Percentiles rank a stretch among this genome's conserved stretches.
phyloP scores from a whole-genome alignment of 2,329 filamentous ascomycete species.

The Sphaerulina vaccinii region DNA sequence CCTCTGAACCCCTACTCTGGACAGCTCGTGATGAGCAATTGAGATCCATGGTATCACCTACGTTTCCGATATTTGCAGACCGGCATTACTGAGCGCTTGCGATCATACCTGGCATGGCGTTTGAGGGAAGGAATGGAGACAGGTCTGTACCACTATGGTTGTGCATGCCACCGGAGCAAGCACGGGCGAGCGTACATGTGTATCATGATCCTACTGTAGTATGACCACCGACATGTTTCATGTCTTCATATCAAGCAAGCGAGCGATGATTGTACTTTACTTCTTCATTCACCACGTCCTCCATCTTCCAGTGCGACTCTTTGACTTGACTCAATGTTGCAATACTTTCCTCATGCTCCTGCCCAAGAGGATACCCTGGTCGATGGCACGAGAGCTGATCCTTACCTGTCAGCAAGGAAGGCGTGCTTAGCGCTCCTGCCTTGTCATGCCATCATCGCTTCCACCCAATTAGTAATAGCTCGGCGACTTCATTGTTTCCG shows the following conservation, averaged over 20 bases:
- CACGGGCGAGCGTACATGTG: constrained; percentile 1
- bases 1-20: not conserved
- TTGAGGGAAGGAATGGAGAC: not conserved
- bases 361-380: not conserved
- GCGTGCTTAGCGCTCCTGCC: not conserved
- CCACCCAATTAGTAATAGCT: constrained; percentile 8
- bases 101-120: constrained; percentile 7
- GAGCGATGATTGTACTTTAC: not conserved
- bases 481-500: not conserved
- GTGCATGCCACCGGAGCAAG: not conserved
- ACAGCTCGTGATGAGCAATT: not conserved
- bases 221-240: constrained; percentile 5
- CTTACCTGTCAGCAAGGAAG: not conserved
- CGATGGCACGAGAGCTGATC: not conserved
- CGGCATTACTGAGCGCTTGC: constrained; percentile 3
- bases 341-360: no score
- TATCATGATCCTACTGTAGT: constrained; percentile 7
- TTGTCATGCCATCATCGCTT: not conserved
- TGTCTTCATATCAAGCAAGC: constrained; percentile 7
- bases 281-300: not conserved
- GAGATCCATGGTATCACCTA: not conserved
- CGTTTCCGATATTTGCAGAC: not conserved
- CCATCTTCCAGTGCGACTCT: not conserved
- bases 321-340: not conserved
- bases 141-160: not conserved